Evolutionary conservation across 208 protist species (phyloP), one percentile per base, ranked within the genome.

Genomic region (Angomonas desouzai): DNA sequence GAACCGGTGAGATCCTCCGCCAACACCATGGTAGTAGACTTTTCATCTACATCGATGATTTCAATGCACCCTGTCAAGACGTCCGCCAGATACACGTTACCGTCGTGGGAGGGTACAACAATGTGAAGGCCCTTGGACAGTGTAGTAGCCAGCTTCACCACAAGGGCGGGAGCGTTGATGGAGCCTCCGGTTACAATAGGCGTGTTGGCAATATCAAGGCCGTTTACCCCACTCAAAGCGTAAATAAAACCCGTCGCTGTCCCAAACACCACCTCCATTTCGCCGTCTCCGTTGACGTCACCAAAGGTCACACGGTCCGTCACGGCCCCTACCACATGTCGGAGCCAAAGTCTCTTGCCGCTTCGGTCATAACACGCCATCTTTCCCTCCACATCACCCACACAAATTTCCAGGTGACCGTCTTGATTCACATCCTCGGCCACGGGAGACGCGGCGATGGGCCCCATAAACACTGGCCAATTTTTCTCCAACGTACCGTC

Each of bases 1-100:
- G 96, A 91, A 23, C 86, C 85, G 22, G 79, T 89, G 20, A 98
- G 51, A 70, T 98, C 96, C 58, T 97, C 87, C 7, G 85, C 86
- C 13, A 98, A 76, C 49, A 98, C 87, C 80, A 88, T 82, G 10
- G 84, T 73, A 22, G 86, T 94, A 28, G 86, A 85, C 56, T 85
- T 83, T 59, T 98, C 93, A 64, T 93, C 92, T 43, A 97, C 78
- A 59, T 98, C 95, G 48, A 97, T 83, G 27, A 55, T 76, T 59
- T 97, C 78, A 28, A 94, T 70, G 77, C 95, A 98, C n/a, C 76
- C 74, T 0, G 68, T 70, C 16, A 60, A 71, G 3, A 80, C 87
- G 28, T 86, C 74, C 13, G 97, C 81, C 20, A 96, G 70, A 66
- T 97, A 97, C 45, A 98, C 29, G 29, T 86, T 71, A 22, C 95